Conservation (phyloP, 2,329 filamentous ascomycete genomes). For the Bipolaris bicolor region DNA sequence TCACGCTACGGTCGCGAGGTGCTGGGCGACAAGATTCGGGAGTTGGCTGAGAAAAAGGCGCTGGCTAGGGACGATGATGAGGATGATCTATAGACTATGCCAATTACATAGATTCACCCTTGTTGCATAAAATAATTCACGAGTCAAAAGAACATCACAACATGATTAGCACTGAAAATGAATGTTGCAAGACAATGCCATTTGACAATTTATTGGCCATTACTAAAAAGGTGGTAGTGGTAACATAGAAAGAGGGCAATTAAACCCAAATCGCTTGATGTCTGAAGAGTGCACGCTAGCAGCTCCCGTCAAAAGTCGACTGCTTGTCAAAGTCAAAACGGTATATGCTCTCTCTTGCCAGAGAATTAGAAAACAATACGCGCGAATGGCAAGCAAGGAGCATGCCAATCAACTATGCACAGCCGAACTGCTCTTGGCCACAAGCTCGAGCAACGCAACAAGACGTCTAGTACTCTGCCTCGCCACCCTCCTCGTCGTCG, state of each 20-base stretch:
- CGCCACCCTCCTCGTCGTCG: conserved; percentile 79
- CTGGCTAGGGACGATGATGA: conserved; percentile 57
- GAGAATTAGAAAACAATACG: conserved; percentile 19
- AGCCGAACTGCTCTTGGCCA: conserved; percentile 29
- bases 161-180: neutral
- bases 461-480: conserved; percentile 82
- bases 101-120: too few relatives aligned
- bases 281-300: conserved; percentile 23
- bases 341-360: conserved; percentile 10
- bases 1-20: conserved; percentile 80
- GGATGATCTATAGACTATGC: conserved; percentile 10
- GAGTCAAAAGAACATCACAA: neutral
- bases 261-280: conserved; percentile 35
- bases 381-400: conserved; percentile 27
- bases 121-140: neutral
- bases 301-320: conserved; percentile 29
- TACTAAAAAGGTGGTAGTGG: conserved; percentile 27
- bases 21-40: conserved; percentile 87
- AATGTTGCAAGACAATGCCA: conserved; percentile 7
- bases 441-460: conserved; percentile 24
- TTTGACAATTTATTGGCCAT: conserved; percentile 33
- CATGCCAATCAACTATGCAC: conserved; percentile 38
- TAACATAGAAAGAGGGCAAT: conserved; percentile 38
- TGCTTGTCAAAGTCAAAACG: conserved; percentile 26
- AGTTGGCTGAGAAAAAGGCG: conserved; percentile 75